phyloP scores from a whole-genome alignment of 441 rosid species.

The Populus hybrid region DNA sequence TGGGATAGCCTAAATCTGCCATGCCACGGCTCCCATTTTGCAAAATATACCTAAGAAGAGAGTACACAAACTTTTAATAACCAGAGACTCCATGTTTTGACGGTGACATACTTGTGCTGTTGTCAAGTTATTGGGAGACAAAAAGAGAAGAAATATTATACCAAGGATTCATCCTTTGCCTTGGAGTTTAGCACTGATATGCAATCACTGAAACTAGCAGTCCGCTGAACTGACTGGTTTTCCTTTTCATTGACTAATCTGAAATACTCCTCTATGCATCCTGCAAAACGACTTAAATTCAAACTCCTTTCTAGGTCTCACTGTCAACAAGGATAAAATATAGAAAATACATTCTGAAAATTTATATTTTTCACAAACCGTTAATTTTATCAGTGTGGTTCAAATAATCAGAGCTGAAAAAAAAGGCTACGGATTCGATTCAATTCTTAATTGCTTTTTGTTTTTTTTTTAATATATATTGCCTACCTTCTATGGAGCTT shows the following conservation, averaged over 20 bases:
- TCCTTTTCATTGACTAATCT: conserved; percentile 21
- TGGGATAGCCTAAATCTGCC: conserved; percentile 52
- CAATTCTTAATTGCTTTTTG: too few species aligned
- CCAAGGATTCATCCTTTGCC: conserved; percentile 60
- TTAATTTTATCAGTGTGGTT: too few species aligned
- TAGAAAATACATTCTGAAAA: background rate
- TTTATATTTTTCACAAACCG: background rate
- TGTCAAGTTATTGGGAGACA: background rate
- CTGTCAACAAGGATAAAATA: background rate
- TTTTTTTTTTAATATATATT: too few species aligned
- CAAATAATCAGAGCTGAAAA: too few species aligned
- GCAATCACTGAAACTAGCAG: conserved; percentile 27
- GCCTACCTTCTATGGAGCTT: conserved; percentile 53
- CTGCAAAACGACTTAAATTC: conserved; percentile 19
- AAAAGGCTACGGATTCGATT: too few species aligned
- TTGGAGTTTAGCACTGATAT: conserved; percentile 45
- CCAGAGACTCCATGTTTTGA: background rate
- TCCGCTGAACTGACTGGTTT: conserved; percentile 6
- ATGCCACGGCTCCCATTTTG: conserved; percentile 84
- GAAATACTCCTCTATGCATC: conserved; percentile 41
- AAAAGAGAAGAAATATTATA: conserved; percentile 10
- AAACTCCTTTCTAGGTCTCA: background rate
- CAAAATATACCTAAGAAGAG: conserved; percentile 47
- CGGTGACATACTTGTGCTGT: background rate
- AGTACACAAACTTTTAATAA: background rate